phyloP scores from a whole-genome alignment of 345 rosid species.

The Viola odorata region DNA sequence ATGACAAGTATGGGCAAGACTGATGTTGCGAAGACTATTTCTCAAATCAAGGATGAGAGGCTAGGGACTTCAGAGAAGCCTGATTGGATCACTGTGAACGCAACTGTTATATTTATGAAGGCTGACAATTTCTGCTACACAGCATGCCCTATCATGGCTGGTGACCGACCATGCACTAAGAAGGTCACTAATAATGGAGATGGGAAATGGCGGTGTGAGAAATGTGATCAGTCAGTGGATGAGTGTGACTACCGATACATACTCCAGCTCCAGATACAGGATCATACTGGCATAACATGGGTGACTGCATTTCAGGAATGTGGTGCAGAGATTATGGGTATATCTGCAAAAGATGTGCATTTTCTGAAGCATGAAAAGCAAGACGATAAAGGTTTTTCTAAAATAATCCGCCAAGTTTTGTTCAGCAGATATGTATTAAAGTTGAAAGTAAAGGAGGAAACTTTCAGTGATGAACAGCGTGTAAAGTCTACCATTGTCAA shows the following conservation, averaged over 20 bases:
- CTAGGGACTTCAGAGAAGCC: slow-evolving; percentile 92
- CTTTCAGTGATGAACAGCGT: slow-evolving; percentile 77
- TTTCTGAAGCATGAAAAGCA: slow-evolving; percentile 50
- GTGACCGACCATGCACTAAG: slow-evolving; percentile 78
- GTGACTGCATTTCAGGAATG: slow-evolving; percentile 86
- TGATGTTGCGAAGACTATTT: slow-evolving; percentile 58
- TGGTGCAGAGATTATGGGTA: slow-evolving; percentile 80
- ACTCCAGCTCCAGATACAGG: slow-evolving; percentile 85
- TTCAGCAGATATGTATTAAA: slow-evolving; percentile 65
- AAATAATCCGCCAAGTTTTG: slow-evolving; percentile 54
- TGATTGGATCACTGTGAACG: slow-evolving; percentile 77
- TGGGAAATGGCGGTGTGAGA: slow-evolving; percentile 88
- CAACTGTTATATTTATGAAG: slow-evolving; percentile 58
- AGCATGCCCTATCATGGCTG: slow-evolving; percentile 81
- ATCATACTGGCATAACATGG: slow-evolving; percentile 83
- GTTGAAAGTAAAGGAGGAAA: slow-evolving; percentile 91
- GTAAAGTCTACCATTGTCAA: slow-evolving; percentile 75
- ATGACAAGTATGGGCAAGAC: slow-evolving; percentile 37
- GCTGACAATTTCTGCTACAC: slow-evolving; percentile 82
- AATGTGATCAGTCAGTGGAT: slow-evolving; percentile 60
- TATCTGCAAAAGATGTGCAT: slow-evolving; percentile 75
- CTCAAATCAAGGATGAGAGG: slow-evolving; percentile 86
- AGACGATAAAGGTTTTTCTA: slow-evolving; percentile 65
- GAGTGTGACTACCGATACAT: slow-evolving; percentile 84
- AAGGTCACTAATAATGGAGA: slow-evolving; percentile 89